These are phyloP conservation scores for Tremella yokohamensis DNA, from an alignment of 768 basidiomycete species.

Conservation along the genomic window DNA sequence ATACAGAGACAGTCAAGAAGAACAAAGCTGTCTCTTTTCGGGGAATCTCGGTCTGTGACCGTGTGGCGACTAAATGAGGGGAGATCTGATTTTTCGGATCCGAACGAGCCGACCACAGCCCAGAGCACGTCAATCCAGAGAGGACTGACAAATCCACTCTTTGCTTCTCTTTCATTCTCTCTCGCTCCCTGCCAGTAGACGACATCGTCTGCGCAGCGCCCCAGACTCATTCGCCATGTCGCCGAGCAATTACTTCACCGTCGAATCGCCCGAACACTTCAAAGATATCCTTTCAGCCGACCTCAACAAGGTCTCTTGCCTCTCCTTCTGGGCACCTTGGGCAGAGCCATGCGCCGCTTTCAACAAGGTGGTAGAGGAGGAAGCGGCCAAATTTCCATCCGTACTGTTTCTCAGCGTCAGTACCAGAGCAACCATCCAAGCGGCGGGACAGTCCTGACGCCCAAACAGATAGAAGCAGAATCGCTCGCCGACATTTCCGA, in stretches of 20 bases:
- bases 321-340: conserved; percentile 94
- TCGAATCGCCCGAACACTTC: conserved; percentile 69
- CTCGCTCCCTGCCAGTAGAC: neutral
- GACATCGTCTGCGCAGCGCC: neutral
- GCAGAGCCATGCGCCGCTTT: conserved; percentile 86
- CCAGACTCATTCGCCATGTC: conserved; percentile 16
- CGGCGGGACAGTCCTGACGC: neutral
- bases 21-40: too few relatives aligned
- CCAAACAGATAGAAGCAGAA: conserved; percentile 48
- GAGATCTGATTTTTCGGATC: too few relatives aligned
- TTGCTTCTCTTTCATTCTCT: too few relatives aligned
- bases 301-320: conserved; percentile 73
- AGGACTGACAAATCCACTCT: too few relatives aligned
- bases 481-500: conserved; percentile 72
- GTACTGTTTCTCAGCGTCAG: conserved; percentile 71
- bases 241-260: conserved; percentile 54
- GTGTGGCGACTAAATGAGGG: too few relatives aligned
- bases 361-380: conserved; percentile 71
- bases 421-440: neutral
- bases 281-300: conserved; percentile 69
- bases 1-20: neutral
- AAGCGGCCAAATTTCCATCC: conserved; percentile 67
- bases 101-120: too few relatives aligned
- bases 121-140: too few relatives aligned
- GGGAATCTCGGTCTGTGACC: too few relatives aligned